These are phyloP conservation scores for Asterionellopsis glacialis DNA, from an alignment of 108 stramenopile genomes.

Conservation along the genomic window DNA sequence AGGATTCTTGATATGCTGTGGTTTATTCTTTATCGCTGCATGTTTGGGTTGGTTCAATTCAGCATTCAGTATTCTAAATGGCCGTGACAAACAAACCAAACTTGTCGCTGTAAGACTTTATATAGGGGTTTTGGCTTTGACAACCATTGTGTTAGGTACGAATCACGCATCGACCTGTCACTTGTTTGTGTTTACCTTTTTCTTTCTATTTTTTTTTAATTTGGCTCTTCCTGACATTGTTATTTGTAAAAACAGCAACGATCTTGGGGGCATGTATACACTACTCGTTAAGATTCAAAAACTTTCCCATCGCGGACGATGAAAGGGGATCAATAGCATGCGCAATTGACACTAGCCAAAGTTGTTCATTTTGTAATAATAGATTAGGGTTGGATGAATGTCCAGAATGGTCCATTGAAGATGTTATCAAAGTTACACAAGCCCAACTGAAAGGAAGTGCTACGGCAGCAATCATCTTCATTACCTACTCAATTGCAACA, in stretches of 20 bases:
- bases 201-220: too few species aligned
- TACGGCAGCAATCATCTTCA: slow-evolving; percentile 63
- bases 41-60: slow-evolving; percentile 56
- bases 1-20: slow-evolving; percentile 52
- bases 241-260: slow-evolving; percentile 8
- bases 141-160: too few species aligned
- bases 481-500: slow-evolving; percentile 64
- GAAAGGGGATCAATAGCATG: slow-evolving; percentile 58
- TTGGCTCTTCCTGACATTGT: too few species aligned
- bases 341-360: slow-evolving; percentile 32
- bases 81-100: slow-evolving; percentile 60
- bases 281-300: slow-evolving; percentile 39
- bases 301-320: slow-evolving; percentile 22
- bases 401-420: slow-evolving; percentile 69
- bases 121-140: too few species aligned
- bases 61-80: slow-evolving; percentile 51
- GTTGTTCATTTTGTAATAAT: slow-evolving; percentile 53
- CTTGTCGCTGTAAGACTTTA: neutral
- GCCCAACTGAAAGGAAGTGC: slow-evolving; percentile 73
- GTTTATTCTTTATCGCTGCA: slow-evolving; percentile 51
- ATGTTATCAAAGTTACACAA: slow-evolving; percentile 57
- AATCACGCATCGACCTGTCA: too few species aligned
- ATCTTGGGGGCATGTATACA: slow-evolving; percentile 59
- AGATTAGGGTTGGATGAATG: slow-evolving; percentile 24
- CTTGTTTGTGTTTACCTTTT: too few species aligned